Evolutionary conservation across 352 stramenopile genomes (phyloP).

Genomic region (Plasmopara muralis): DNA sequence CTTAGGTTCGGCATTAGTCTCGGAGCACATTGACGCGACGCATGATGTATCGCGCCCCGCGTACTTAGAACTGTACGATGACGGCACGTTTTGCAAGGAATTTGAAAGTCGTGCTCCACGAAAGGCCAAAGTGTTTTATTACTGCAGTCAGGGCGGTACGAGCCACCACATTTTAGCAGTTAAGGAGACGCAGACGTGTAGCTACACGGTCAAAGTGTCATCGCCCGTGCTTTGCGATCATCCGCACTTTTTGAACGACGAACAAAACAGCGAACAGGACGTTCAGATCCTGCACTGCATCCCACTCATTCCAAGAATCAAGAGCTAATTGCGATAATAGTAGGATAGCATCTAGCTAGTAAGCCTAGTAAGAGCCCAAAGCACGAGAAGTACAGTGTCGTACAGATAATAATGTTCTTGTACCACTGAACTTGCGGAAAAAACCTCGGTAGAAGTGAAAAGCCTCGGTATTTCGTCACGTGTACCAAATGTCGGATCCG

Average conservation of each 20-base stretch:
- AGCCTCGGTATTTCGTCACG: slow-evolving; percentile 5
- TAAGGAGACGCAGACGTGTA: slow-evolving; percentile 80
- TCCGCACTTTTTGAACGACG: slow-evolving; percentile 73
- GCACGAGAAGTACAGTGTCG: too few species aligned
- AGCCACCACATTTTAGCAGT: slow-evolving; percentile 69
- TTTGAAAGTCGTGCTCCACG: slow-evolving; percentile 52
- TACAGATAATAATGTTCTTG: too few species aligned
- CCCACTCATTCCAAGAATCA: slow-evolving; percentile 15
- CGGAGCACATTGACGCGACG: slow-evolving; percentile 72
- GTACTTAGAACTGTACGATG: slow-evolving; percentile 62
- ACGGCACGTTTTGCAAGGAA: slow-evolving; percentile 68
- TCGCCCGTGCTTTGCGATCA: slow-evolving; percentile 68
- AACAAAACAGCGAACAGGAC: slow-evolving; percentile 43
- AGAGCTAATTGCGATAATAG: too few species aligned
- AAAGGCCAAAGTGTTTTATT: slow-evolving; percentile 67
- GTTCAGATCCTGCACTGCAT: slow-evolving; percentile 71
- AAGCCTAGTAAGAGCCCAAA: too few species aligned
- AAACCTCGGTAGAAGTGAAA: slow-evolving; percentile 8
- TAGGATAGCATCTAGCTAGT: not conserved
- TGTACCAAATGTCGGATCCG: slow-evolving; percentile 16
- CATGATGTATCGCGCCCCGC: slow-evolving; percentile 62
- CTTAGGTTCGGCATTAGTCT: slow-evolving; percentile 42
- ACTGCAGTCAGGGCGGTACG: slow-evolving; percentile 56
- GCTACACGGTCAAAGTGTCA: slow-evolving; percentile 76
- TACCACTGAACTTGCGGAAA: too few species aligned